Percentiles rank a stretch among this genome's conserved stretches.
Evolutionary conservation across 495 filamentous ascomycete genomes (phyloP).

Genomic region (Corynascus novoguineensis): DNA sequence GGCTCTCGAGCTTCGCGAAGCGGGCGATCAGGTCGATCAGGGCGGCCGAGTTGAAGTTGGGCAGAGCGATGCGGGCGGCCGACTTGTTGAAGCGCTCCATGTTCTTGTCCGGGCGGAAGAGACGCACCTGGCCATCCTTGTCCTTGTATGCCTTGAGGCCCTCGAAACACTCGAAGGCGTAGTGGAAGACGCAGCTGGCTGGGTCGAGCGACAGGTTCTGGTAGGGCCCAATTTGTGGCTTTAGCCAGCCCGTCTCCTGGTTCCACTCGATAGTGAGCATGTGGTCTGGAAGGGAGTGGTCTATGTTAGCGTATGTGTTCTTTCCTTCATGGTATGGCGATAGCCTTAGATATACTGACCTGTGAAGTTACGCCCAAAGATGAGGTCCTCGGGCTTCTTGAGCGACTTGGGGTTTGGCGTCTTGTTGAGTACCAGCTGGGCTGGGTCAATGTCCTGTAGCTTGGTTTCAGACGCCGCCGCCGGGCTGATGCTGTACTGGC

Average conservation of each 20-base stretch:
- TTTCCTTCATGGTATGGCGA: background rate
- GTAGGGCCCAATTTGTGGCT: constrained; percentile 81
- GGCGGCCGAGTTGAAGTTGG: constrained; percentile 65
- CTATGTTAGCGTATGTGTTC: background rate
- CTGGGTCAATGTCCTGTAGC: constrained; percentile 58
- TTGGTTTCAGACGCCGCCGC: constrained; percentile 47
- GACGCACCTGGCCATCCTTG: constrained; percentile 60
- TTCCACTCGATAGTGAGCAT: constrained; percentile 98
- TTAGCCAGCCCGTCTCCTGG: constrained; percentile 65
- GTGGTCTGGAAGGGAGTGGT: constrained; percentile 63
- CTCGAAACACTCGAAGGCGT: constrained; percentile 95
- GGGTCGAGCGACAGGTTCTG: constrained; percentile 96
- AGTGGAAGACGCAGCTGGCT: constrained; percentile 96
- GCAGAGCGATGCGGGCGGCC: constrained; percentile 81
- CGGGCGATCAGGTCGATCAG: constrained; percentile 74
- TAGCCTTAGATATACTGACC: constrained; percentile 45
- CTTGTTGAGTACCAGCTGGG: constrained; percentile 67
- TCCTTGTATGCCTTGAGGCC: constrained; percentile 99
- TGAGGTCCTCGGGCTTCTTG: constrained; percentile 65
- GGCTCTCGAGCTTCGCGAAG: constrained; percentile 71
- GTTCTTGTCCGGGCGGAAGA: constrained; percentile 96
- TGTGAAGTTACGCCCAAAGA: constrained; percentile 86
- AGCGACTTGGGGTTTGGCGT: constrained; percentile 71
- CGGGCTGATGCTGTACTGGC: constrained; percentile 58
- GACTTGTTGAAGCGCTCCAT: constrained; percentile 91